phyloP scores from a whole-genome alignment of 2,329 filamentous ascomycete genomes.

The Hypomyces perniciosus region DNA sequence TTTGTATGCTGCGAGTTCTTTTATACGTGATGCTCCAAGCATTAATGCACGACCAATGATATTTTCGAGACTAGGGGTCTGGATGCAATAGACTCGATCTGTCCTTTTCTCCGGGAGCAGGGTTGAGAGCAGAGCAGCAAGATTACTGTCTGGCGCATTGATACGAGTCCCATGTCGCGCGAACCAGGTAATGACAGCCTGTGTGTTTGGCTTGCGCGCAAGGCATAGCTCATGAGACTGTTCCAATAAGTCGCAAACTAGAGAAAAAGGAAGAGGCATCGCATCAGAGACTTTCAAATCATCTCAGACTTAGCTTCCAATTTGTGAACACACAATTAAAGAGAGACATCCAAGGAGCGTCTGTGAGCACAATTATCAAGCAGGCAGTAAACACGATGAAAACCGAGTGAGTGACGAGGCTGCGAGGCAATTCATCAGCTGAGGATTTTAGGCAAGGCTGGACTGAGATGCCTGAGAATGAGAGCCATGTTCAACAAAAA shows the following conservation, averaged over 20 bases:
- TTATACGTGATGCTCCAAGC: conserved; percentile 55
- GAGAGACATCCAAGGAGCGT: too few species aligned
- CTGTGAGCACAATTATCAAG: too few species aligned
- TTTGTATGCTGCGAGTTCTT: conserved; percentile 58
- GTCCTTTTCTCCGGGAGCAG: conserved; percentile 69
- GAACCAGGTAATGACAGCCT: conserved; percentile 62
- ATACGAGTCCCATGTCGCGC: conserved; percentile 52
- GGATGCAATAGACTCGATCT: conserved; percentile 71
- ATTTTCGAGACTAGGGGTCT: conserved; percentile 54
- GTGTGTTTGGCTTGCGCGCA: conserved; percentile 26
- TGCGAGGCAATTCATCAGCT: conserved; percentile 4
- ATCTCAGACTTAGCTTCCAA: neutral
- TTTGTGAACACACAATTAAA: too few species aligned
- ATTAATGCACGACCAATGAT: conserved; percentile 63
- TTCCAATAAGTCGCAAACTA: conserved; percentile 69
- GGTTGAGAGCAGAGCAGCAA: conserved; percentile 64
- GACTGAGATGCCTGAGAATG: neutral
- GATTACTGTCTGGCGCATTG: conserved; percentile 49
- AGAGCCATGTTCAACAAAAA: neutral
- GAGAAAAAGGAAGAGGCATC: conserved; percentile 64
- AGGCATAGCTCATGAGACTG: conserved; percentile 47
- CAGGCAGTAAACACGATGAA: too few species aligned
- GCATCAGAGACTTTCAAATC: neutral
- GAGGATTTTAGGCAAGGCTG: neutral
- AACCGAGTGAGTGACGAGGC: neutral